phyloP scores from a whole-genome alignment of 257 asterid species.

The Solanum bulbocastanum region DNA sequence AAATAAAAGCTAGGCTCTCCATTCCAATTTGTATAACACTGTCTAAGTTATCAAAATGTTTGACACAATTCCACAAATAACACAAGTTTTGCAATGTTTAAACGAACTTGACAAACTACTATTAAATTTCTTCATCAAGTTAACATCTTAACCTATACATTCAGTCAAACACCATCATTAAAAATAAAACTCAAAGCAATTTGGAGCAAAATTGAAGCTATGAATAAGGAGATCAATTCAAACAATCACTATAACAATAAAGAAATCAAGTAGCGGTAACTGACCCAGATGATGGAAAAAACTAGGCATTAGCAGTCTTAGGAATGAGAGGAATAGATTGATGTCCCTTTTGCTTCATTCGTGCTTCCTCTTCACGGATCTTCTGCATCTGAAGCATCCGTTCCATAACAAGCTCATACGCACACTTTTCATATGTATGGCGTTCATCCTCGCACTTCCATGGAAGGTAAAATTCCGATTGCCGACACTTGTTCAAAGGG shows the following conservation, averaged over 20 bases:
- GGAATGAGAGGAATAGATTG: constrained; percentile 58
- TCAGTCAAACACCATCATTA: neutral
- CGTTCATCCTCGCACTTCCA: constrained; percentile 91
- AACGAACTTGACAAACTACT: neutral
- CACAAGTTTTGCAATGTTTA: neutral
- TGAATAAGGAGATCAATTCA: neutral
- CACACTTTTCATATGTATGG: constrained; percentile 83
- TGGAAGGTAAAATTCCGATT: constrained; percentile 75
- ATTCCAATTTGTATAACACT: neutral
- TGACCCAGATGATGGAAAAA: neutral
- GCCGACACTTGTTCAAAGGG: constrained; percentile 88
- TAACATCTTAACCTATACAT: neutral
- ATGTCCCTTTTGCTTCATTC: neutral
- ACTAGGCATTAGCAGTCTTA: constrained; percentile 70
- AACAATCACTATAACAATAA: neutral
- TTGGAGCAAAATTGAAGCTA: neutral
- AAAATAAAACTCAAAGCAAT: neutral
- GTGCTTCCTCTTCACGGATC: constrained; percentile 66
- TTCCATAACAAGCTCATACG: constrained; percentile 94
- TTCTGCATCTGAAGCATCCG: constrained; percentile 98
- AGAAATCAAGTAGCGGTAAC: neutral
- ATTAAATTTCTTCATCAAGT: neutral
- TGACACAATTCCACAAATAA: neutral
- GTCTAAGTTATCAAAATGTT: neutral
- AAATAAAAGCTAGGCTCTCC: neutral